Evolutionary conservation across 371 early-diverging fungal species (phyloP).

Genomic region (Actinomortierella wolfii): DNA sequence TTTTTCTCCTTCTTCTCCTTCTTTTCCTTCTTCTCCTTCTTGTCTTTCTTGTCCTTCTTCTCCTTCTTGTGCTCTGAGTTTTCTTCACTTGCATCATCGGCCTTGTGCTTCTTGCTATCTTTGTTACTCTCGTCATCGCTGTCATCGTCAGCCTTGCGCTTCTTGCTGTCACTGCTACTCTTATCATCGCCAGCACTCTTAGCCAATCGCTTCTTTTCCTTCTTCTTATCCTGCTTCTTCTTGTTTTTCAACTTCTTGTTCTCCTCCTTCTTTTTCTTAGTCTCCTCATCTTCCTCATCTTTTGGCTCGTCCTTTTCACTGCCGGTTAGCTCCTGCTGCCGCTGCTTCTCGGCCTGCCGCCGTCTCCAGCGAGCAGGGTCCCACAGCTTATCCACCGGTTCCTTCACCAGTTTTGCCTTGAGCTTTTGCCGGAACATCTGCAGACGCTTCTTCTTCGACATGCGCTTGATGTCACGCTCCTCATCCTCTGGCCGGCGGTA

Average conservation of each 20-base stretch:
- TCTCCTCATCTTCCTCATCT: conserved; percentile 11
- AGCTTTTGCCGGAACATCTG: conserved; percentile 57
- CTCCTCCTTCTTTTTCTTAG: neutral
- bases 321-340: conserved; percentile 23
- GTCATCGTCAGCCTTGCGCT: too few species aligned
- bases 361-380: conserved; percentile 45
- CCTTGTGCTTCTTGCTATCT: conserved; percentile 26
- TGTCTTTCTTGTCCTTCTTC: conserved; percentile 13
- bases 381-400: conserved; percentile 49
- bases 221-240: conserved; percentile 6
- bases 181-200: conserved; percentile 3
- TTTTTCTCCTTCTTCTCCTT: conserved; percentile 18
- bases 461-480: conserved; percentile 54
- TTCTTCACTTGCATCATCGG: conserved; percentile 12
- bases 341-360: conserved; percentile 38
- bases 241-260: conserved; percentile 9
- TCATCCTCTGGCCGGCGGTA: conserved; percentile 54
- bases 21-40: conserved; percentile 8
- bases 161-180: conserved; percentile 10
- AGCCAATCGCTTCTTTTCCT: conserved; percentile 6
- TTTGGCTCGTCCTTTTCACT: conserved; percentile 7
- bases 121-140: conserved; percentile 13
- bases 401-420: conserved; percentile 41
- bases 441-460: conserved; percentile 65
- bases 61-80: neutral